These are phyloP conservation scores for Botrytis fabae DNA, from an alignment of 2,329 filamentous ascomycete species.

Conservation along the genomic window DNA sequence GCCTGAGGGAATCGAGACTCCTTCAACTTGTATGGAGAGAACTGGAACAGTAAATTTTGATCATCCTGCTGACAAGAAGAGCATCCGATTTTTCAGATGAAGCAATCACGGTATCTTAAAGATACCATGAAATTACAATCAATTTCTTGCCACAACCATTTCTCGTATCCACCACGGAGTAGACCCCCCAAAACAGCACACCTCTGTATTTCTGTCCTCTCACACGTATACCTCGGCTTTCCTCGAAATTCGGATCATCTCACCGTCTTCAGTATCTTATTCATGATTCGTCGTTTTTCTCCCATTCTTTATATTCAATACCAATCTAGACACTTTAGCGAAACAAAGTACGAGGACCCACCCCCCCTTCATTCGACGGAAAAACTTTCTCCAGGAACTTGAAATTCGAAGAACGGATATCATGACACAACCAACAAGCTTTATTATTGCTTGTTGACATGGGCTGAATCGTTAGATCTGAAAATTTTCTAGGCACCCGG, in stretches of 20 bases:
- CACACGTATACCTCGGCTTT: background rate
- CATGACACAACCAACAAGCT: constrained; percentile 2
- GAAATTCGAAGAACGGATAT: background rate
- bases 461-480: background rate
- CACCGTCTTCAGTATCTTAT: background rate
- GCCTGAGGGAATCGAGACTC: background rate
- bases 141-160: constrained; percentile 1
- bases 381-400: constrained; percentile 2
- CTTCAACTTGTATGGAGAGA: background rate
- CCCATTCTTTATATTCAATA: constrained; percentile 1
- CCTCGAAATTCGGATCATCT: constrained; percentile 9
- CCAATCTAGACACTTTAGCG: constrained; percentile 11
- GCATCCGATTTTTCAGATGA: background rate
- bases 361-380: background rate
- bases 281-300: background rate
- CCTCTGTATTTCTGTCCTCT: background rate
- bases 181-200: background rate
- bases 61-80: background rate
- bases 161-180: background rate
- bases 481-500: constrained; percentile 1
- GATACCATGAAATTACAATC: background rate
- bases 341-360: constrained; percentile 11
- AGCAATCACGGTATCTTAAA: constrained; percentile 4
- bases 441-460: constrained; percentile 3
- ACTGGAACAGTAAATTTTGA: background rate